A percentile compares a stretch with the other conserved stretches of the same genome.
These are phyloP conservation scores for Populus alba DNA, from an alignment of 345 rosid genomes.

Conservation along the genomic window DNA sequence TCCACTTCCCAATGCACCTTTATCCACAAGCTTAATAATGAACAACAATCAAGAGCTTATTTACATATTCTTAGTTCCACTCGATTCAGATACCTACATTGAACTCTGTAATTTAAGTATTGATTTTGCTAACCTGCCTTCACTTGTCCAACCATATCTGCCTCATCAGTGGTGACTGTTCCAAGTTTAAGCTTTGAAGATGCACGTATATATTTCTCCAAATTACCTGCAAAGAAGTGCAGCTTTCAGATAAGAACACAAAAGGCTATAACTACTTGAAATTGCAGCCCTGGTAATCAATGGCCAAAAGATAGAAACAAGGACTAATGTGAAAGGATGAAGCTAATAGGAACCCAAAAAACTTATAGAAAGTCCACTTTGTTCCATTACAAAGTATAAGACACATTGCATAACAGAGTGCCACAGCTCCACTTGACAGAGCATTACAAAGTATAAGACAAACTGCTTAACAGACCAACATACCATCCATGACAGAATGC, in stretches of 20 bases:
- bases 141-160: conserved; percentile 53
- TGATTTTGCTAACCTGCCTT: conserved; percentile 66
- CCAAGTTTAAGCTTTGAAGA: conserved; percentile 83
- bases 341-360: background rate
- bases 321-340: background rate
- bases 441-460: background rate
- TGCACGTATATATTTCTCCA: conserved; percentile 64
- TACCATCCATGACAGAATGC: conserved; percentile 80
- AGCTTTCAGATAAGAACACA: background rate
- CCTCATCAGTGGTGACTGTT: conserved; percentile 45
- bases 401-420: conserved; percentile 68
- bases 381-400: background rate
- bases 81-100: background rate
- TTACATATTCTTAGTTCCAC: background rate
- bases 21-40: background rate
- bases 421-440: conserved; percentile 74
- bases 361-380: background rate
- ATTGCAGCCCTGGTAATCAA: background rate
- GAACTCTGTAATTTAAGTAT: background rate
- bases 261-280: background rate
- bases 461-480: conserved; percentile 5
- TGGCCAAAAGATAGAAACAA: background rate
- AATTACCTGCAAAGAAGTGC: conserved; percentile 55
- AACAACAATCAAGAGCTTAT: background rate
- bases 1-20: background rate